phyloP scores from a whole-genome alignment of 2,329 filamentous ascomycete genomes.

The Botrytis porri region DNA sequence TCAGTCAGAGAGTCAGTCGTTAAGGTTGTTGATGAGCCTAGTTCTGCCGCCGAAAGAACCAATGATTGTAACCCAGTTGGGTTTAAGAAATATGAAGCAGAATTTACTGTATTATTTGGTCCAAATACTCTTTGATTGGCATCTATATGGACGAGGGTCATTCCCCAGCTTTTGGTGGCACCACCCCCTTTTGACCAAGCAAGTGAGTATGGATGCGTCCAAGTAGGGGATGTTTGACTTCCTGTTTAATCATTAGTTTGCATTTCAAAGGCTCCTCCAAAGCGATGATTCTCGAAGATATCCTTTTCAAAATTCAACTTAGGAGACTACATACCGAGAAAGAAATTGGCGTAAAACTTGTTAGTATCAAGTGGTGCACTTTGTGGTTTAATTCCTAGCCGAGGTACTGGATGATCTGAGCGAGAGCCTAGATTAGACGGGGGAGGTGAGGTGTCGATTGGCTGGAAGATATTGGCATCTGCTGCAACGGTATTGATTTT shows the following conservation, averaged over 20 bases:
- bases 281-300: background rate
- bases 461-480: conserved; percentile 52
- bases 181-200: conserved; percentile 65
- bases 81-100: conserved; percentile 72
- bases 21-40: conserved; percentile 58
- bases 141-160: conserved; percentile 74
- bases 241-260: conserved; percentile 32
- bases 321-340: conserved; percentile 49
- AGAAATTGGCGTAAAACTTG: conserved; percentile 80
- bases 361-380: conserved; percentile 63
- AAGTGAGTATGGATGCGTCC: conserved; percentile 72
- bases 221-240: conserved; percentile 65
- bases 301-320: background rate
- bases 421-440: conserved; percentile 47
- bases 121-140: conserved; percentile 66
- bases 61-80: conserved; percentile 80
- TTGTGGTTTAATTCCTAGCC: conserved; percentile 46
- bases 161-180: conserved; percentile 66
- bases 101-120: conserved; percentile 51
- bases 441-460: conserved; percentile 53
- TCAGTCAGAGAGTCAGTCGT: conserved; percentile 54
- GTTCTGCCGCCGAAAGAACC: conserved; percentile 73
- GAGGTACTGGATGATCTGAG: conserved; percentile 57
- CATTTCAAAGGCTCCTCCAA: background rate
- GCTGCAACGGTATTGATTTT: conserved; percentile 22